Percentiles rank a stretch among this genome's conserved stretches.
These are phyloP conservation scores for Speleostelium caveatum DNA, from an alignment of 78 protist species.

Conservation along the genomic window DNA sequence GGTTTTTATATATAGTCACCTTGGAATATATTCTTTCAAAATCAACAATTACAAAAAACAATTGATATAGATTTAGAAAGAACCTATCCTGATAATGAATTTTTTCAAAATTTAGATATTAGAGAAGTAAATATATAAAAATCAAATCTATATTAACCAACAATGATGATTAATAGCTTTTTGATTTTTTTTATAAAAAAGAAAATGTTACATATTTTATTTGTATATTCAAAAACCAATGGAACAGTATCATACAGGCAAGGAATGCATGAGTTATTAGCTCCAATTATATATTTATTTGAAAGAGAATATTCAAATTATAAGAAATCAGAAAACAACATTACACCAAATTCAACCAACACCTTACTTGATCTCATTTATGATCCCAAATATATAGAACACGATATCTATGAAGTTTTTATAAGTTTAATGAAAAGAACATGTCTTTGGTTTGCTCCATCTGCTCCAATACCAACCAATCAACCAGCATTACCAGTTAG, in stretches of 20 bases:
- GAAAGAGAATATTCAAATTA: constrained; percentile 19
- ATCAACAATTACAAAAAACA: constrained; percentile 74
- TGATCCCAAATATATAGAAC: constrained; percentile 54
- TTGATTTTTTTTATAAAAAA: too few species aligned
- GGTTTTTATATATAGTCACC: constrained; percentile 55
- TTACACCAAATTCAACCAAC: not conserved
- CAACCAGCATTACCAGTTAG: not conserved
- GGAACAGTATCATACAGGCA: constrained; percentile 76
- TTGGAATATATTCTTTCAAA: constrained; percentile 81
- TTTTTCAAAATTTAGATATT: constrained; percentile 54
- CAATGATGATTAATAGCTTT: too few species aligned
- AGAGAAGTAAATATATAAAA: constrained; percentile 16
- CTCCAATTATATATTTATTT: constrained; percentile 78
- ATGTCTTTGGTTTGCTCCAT: constrained; percentile 39
- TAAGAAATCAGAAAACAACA: not conserved
- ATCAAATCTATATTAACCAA: too few species aligned
- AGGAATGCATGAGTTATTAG: constrained; percentile 91
- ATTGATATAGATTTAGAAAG: constrained; percentile 79
- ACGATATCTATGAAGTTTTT: constrained; percentile 43
- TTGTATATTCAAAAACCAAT: constrained; percentile 73
- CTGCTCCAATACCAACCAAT: not conserved
- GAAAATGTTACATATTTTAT: constrained; percentile 64
- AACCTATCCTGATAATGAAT: constrained; percentile 84
- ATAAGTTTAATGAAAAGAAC: constrained; percentile 39
- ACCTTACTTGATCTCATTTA: constrained; percentile 29